Percentiles rank a stretch among this genome's conserved stretches.
Conservation (phyloP, 176 grass and related monocot genomes). For the Eragrostis curvula region DNA sequence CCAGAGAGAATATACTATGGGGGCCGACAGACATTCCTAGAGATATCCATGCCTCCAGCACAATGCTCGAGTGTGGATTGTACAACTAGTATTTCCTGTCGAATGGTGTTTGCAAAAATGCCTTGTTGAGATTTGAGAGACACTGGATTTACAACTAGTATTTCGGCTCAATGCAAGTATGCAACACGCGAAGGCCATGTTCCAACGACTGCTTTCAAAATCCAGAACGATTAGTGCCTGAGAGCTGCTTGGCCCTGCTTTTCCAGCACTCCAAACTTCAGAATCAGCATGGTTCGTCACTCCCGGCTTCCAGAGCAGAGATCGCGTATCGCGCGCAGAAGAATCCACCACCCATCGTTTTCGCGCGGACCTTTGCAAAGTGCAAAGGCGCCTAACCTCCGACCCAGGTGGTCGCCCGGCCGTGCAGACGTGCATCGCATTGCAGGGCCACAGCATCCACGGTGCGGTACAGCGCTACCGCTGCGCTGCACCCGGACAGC, state of each 20-base stretch:
- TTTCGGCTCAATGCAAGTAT: no score
- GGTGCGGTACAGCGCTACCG: neutral
- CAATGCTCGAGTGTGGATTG: neutral
- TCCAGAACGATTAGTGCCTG: no score
- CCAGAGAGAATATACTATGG: neutral
- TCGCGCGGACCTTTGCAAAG: constrained; percentile 9
- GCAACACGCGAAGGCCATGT: no score
- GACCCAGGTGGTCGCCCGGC: neutral
- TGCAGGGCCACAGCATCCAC: neutral
- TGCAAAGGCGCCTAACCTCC: neutral
- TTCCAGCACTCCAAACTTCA: no score
- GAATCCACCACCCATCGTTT: neutral
- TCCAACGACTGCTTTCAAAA: no score
- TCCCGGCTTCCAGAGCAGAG: no score
- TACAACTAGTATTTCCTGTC: neutral
- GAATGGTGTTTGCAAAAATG: neutral
- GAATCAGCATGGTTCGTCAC: no score
- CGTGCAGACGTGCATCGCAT: neutral
- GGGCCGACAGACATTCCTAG: neutral
- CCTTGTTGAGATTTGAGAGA: no score
- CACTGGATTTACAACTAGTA: no score
- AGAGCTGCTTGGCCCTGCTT: no score
- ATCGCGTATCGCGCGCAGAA: no score
- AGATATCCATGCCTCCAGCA: neutral
- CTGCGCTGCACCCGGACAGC: neutral